Evolutionary conservation across 192 early-diverging fungal genomes (phyloP), one percentile per base, ranked within the genome.

Genomic region (Linnemannia hyalina): DNA sequence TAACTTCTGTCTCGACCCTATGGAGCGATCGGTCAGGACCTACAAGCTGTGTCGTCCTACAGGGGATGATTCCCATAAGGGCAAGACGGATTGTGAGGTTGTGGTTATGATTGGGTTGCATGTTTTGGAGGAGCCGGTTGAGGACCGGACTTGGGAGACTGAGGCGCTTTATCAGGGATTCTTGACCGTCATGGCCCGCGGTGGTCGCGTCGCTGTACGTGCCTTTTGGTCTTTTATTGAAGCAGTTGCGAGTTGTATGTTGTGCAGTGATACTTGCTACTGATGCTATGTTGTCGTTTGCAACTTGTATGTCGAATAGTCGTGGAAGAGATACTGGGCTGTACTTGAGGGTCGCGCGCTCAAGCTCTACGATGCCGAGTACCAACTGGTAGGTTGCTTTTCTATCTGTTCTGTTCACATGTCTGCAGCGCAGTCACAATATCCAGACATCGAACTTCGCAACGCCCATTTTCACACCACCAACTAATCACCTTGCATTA

Each of bases 331-430:
- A 38, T 86, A 77, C 41, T 86, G 83, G 78, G 83, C 78, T 4
- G 83, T 86, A 0, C 52, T 86, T 36, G 83, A 86, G 42, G 83
- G 83, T 35, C 44, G 83, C 4, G 73, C 78, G 22, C 40, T 86
- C 32, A 86, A 86, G 42, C 63, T 86, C 5, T 86, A 80, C 40
- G 83, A 86, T 74, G 79, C 78, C 23, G 83, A 86, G 49, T 86
- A 86, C 52, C 83, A 80, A 70, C 55, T 52, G 74, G 83, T 85
- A 73, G 38, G 23, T 41, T 10, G 20, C 54, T n/a, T 54, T 6
- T 32, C 13, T 73, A 44, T 15, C n/a, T 29, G 1, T 35, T 3
- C n/a, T 29, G 9, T 11, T 23, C 36, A 13, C 23, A 20, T 63
- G 16, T 52, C 49, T 52, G 2, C 49, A 52, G 49, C 49, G 49